These are phyloP conservation scores for Oropetium thomaeum DNA, from an alignment of 176 grass and related monocot species.

Conservation along the genomic window DNA sequence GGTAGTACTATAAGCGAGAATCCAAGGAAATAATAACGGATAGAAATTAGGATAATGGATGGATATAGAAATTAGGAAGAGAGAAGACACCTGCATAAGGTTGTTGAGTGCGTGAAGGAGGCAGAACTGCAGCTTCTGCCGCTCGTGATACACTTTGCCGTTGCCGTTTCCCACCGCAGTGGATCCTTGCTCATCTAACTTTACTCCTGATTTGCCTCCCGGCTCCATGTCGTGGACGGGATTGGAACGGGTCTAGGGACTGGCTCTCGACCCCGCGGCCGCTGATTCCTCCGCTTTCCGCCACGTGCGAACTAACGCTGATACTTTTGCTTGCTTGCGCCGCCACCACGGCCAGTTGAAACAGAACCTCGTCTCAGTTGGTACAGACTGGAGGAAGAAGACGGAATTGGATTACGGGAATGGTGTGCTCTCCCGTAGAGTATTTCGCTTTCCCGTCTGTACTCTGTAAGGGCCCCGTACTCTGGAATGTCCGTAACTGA, in stretches of 20 bases:
- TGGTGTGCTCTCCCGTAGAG: too few relatives aligned
- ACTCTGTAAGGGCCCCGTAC: too few relatives aligned
- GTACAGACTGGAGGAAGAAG: background rate
- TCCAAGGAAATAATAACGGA: too few relatives aligned
- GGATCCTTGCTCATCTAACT: slow-evolving; percentile 3
- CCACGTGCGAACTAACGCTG: background rate
- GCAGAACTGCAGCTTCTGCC: slow-evolving; percentile 79
- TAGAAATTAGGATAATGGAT: background rate
- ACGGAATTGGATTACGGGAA: background rate
- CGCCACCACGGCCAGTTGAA: background rate
- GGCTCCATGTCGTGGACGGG: slow-evolving; percentile 27
- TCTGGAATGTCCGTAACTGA: too few relatives aligned
- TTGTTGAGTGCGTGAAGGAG: slow-evolving; percentile 95
- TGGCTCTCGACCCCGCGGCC: background rate
- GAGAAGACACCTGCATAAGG: slow-evolving; percentile 65
- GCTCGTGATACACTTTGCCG: slow-evolving; percentile 67
- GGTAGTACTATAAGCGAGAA: background rate
- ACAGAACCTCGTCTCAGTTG: background rate
- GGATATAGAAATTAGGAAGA: background rate
- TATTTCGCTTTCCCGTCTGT: too few relatives aligned
- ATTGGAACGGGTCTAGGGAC: background rate
- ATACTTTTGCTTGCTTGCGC: background rate
- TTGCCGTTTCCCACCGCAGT: background rate
- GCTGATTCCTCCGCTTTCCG: background rate
- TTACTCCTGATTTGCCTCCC: slow-evolving; percentile 23